phyloP scores from a whole-genome alignment of 345 rosid genomes.

The Rhizophora apiculata region DNA sequence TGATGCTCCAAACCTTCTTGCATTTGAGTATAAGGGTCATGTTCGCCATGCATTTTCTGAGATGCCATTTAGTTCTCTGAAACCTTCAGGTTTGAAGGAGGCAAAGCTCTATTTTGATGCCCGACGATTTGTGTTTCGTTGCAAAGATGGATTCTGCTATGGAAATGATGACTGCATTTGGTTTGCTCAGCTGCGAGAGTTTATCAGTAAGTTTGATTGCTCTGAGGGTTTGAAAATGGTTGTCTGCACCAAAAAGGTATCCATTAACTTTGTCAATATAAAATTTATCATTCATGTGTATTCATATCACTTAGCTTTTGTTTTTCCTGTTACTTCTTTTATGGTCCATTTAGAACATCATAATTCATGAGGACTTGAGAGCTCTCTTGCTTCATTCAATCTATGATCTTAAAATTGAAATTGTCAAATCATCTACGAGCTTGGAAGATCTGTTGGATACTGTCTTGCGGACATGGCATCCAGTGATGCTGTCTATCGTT shows the following conservation, averaged over 20 bases:
- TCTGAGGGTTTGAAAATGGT: slow-evolving; percentile 30
- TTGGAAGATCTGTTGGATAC: slow-evolving; percentile 28
- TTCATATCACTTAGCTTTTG: background rate
- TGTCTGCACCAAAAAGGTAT: slow-evolving; percentile 24
- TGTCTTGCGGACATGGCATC: slow-evolving; percentile 27
- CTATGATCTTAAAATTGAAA: slow-evolving; percentile 23
- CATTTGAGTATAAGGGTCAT: slow-evolving; percentile 34
- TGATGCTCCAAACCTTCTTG: slow-evolving; percentile 32
- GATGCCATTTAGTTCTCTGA: slow-evolving; percentile 30
- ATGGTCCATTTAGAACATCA: slow-evolving; percentile 20
- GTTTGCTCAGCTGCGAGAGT: slow-evolving; percentile 20
- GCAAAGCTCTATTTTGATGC: slow-evolving; percentile 29
- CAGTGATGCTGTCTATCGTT: slow-evolving; percentile 15
- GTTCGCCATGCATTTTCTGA: too few relatives aligned
- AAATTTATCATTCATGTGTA: background rate
- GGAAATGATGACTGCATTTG: background rate
- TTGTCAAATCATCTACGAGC: slow-evolving; percentile 23
- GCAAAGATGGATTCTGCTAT: background rate
- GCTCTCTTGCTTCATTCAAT: slow-evolving; percentile 16
- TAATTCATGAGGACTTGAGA: slow-evolving; percentile 33
- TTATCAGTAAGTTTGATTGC: slow-evolving; percentile 25
- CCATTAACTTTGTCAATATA: background rate
- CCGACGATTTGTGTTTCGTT: background rate
- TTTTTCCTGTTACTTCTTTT: background rate
- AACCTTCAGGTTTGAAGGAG: slow-evolving; percentile 30